Evolutionary conservation across 805 yeast genomes (phyloP).

Genomic region (Ogataea neopini): DNA sequence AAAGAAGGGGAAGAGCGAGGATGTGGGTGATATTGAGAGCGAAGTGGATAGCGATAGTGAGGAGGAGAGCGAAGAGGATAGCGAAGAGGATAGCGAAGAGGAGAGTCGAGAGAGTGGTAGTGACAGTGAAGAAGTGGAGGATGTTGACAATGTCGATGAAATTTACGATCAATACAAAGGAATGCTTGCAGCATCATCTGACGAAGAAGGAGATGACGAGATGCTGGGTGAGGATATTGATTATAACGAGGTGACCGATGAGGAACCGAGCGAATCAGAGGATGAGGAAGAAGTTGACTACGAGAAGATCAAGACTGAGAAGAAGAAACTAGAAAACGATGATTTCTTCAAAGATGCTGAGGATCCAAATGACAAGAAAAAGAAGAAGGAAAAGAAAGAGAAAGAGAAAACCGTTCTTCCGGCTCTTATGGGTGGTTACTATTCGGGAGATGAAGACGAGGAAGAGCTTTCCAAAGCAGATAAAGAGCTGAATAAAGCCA

Average conservation of each 20-base stretch:
- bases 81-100: slow-evolving; percentile 18
- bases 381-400: slow-evolving; percentile 20
- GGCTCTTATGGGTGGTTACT: slow-evolving; percentile 74
- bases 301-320: slow-evolving; percentile 56
- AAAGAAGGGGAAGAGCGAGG: slow-evolving; percentile 19
- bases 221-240: slow-evolving; percentile 35
- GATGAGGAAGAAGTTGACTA: slow-evolving; percentile 32
- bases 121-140: slow-evolving; percentile 22
- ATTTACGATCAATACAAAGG: slow-evolving; percentile 29
- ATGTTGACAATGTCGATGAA: slow-evolving; percentile 11
- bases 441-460: slow-evolving; percentile 77
- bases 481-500: slow-evolving; percentile 50
- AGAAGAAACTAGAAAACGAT: slow-evolving; percentile 32
- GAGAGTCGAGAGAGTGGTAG: slow-evolving; percentile 24
- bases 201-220: slow-evolving; percentile 42
- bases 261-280: slow-evolving; percentile 48
- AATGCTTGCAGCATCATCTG: slow-evolving; percentile 45
- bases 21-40: slow-evolving; percentile 14
- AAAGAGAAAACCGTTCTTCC: slow-evolving; percentile 53
- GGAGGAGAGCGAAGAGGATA: slow-evolving; percentile 17
- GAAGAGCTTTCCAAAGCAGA: slow-evolving; percentile 42
- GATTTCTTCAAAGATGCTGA: slow-evolving; percentile 41
- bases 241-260: slow-evolving; percentile 66
- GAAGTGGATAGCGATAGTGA: slow-evolving; percentile 12
- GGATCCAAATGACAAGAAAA: slow-evolving; percentile 10